Evolutionary conservation across 805 yeast species (phyloP), one percentile per base, ranked within the genome.

Genomic region (Groenewaldozyma tartarivorans): DNA sequence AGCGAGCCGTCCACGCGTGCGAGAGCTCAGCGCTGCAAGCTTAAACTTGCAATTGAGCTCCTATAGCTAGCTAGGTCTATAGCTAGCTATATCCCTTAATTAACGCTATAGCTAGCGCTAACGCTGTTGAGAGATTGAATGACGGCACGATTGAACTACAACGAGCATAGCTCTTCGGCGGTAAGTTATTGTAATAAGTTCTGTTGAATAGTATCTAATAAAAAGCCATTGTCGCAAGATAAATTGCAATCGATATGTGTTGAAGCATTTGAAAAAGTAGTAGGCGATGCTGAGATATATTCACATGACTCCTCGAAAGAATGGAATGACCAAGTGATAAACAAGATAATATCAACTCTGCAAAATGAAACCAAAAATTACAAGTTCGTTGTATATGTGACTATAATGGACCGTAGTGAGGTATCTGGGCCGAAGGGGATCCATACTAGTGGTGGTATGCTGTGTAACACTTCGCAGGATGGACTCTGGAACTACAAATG

Each of bases 401-500:
- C 53, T 11, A 22, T 49, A 18, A 42, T 49, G 11, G 46, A 50
- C 26, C 43, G 35, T 33, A 32, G 36, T 2, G 37, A 44, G 9
- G 29, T 13, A 9, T 37, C 41, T 16, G 48, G 53, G 11, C 48
- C 55, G 6, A 46, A 35, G 4, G 53, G 54, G n/a, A 49, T 49
- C 22, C 38, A 48, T 21, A 42, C 48, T 11, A 33, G 43, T 27
- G 34, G 38, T 35, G 56, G 56, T 3, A 45, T 49, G 9, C 46
- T 35, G 32, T 48, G 52, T 51, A 48, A 52, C 39, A n/a, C 46
- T 19, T 54, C 49, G 6, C 49, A 49, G 33, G 56, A 52, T 27
- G 56, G 56, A 2, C 38, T 50, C 4, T 52, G 55, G 55, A 48
- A 51, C 33, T 40, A 45, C 40, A 46, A 46, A 24, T 47, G 46